Evolutionary conservation across 176 grass and related monocot genomes (phyloP).

Genomic region (Cenchrus purpureus): DNA sequence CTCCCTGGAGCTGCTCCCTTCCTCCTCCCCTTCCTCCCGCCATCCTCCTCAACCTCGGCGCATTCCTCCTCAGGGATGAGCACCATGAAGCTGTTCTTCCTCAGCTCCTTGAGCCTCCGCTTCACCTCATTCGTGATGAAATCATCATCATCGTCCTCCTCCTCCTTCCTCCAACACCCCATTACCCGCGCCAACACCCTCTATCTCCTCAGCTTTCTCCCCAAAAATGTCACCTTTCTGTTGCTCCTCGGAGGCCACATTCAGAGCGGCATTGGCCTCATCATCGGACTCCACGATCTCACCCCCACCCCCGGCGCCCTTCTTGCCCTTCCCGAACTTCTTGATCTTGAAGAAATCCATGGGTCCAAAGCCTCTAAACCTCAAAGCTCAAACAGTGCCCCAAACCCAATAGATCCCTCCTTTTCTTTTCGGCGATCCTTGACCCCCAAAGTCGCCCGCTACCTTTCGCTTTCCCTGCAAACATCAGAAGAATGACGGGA

Average conservation of each 20-base stretch:
- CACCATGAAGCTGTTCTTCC: conserved; percentile 96
- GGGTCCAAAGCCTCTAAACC: background rate
- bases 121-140: conserved; percentile 92
- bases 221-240: conserved; percentile 36
- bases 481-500: background rate
- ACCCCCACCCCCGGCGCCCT: conserved; percentile 27
- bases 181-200: background rate
- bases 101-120: conserved; percentile 87
- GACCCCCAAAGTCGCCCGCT: conserved; percentile 18
- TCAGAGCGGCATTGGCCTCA: background rate
- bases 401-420: conserved; percentile 6
- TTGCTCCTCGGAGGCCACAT: conserved; percentile 31
- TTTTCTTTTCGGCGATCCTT: background rate
- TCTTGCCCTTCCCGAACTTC: conserved; percentile 60
- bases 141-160: conserved; percentile 65
- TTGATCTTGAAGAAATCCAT: conserved; percentile 96
- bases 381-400: background rate
- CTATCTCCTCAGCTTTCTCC: conserved; percentile 26
- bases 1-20: conserved; percentile 69
- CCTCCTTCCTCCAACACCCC: conserved; percentile 16
- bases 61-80: conserved; percentile 79
- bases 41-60: conserved; percentile 59
- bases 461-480: conserved; percentile 44
- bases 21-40: conserved; percentile 58
- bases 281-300: conserved; percentile 31